Conservation (phyloP, 257 asterid genomes). For the Primulina eburnea region DNA sequence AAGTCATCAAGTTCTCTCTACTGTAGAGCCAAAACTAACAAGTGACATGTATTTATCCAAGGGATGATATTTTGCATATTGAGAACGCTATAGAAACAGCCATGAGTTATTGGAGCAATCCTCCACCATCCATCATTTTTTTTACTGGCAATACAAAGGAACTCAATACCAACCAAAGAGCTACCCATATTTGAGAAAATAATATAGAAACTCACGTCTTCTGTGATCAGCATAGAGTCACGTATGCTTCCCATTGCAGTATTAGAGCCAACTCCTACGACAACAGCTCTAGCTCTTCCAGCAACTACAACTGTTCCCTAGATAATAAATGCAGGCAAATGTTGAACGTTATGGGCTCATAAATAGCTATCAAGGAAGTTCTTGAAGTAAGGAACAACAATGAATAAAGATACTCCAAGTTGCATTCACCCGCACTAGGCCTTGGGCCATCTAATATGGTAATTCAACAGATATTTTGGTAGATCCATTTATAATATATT, state of each 20-base stretch:
- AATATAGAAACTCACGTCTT: conserved; percentile 64
- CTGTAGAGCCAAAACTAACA: background rate
- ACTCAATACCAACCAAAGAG: conserved; percentile 24
- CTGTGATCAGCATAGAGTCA: conserved; percentile 92
- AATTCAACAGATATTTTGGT: no score
- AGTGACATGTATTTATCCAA: conserved; percentile 1
- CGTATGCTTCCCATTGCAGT: conserved; percentile 99
- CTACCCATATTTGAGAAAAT: conserved; percentile 20
- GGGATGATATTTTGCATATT: background rate
- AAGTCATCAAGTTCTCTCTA: conserved; percentile 4
- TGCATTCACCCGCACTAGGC: background rate
- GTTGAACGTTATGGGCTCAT: conserved; percentile 14
- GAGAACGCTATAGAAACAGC: conserved; percentile 11
- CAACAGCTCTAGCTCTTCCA: conserved; percentile 97
- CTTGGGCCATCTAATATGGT: no score
- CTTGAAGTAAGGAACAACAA: conserved; percentile 14
- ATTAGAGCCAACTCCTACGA: conserved; percentile 91
- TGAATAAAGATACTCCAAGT: background rate
- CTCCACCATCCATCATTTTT: conserved; percentile 15
- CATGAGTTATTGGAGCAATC: conserved; percentile 12
- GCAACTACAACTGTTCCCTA: conserved; percentile 96
- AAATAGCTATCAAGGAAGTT: conserved; percentile 1
- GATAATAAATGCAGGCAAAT: conserved; percentile 28
- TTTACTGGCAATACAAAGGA: conserved; percentile 10
- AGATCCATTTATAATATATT: no score